Evolutionary conservation across 768 basidiomycete species (phyloP), one percentile per base, ranked within the genome.

Genomic region (Exsudoporus frostii): DNA sequence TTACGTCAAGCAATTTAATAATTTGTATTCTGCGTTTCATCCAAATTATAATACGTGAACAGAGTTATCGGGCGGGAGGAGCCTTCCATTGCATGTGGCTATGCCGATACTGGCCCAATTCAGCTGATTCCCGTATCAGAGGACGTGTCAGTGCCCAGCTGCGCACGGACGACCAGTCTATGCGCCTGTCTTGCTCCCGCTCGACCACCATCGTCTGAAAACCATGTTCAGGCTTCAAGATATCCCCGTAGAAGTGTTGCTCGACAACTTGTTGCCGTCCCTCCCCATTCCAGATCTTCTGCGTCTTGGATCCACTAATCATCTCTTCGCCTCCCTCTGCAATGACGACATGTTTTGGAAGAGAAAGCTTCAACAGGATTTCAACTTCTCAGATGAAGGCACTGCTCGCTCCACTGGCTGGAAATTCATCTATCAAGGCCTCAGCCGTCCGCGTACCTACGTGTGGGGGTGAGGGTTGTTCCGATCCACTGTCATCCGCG

Each of bases 341-440:
- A 73, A 78, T 13, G 90, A 93, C 63, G 87, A 91, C 52, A 84
- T 83, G 0, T 77, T 92, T 54, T 95, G 92, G 92, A 85, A 83
- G 65, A 76, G 80, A 27, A 86, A 81, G 55, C 71, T 90, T 9
- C 65, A 76, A 29, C 67, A 70, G 30, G 92, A 94, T 65, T 93
- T 84, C 74, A 90, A 92, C 69, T 94, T 91, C 61, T 78, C 86
- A 8, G 81, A 80, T 4, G 74, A 78, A 37, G 79, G 78, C 38
- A 92, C 87, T 1, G 92, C 92, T 14, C 76, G 92, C 19, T 82
- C 79, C 13, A 82, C 71, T 40, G 91, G 91, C 14, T 95, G 87
- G 84, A 88, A 86, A 69, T 79, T 83, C 59, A 82, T 95, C 36
- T 95, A 93, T 72, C 76, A 74, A 43, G 82, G 88, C 7, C 71